Conservation (phyloP, 805 yeast species). For the Metschnikowia borealis region DNA sequence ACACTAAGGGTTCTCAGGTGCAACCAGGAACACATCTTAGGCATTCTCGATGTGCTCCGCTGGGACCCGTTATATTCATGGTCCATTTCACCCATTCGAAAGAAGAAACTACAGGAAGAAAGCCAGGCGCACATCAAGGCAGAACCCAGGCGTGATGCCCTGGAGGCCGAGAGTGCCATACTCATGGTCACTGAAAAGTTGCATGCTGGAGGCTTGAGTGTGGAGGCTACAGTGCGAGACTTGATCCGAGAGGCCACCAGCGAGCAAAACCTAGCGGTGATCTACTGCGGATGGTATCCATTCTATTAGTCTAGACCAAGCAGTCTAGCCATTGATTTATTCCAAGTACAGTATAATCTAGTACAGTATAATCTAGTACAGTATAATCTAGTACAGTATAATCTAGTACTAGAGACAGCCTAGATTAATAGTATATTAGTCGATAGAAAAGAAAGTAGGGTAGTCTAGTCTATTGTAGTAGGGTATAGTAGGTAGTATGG, state of each 20-base stretch:
- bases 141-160: conserved; percentile 39
- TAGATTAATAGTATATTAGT: no score
- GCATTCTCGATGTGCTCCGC: conserved; percentile 77
- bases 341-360: no score
- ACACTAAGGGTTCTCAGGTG: conserved; percentile 63
- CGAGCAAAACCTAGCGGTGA: conserved; percentile 60
- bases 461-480: no score
- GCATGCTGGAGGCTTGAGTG: conserved; percentile 60
- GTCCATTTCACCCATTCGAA: conserved; percentile 76
- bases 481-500: no score
- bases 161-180: conserved; percentile 80
- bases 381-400: no score
- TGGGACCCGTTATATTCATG: conserved; percentile 94
- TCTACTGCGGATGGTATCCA: conserved; percentile 85
- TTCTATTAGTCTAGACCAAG: conserved; percentile 41
- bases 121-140: conserved; percentile 17
- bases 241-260: conserved; percentile 74
- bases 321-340: no score
- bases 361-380: no score
- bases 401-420: no score
- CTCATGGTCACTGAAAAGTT: conserved; percentile 69
- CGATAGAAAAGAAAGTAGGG: no score
- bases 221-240: conserved; percentile 81
- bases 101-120: conserved; percentile 49
- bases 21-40: conserved; percentile 65